These are phyloP conservation scores for Acanthamoeba royreba DNA, from an alignment of 208 protist species.

Conservation along the genomic window DNA sequence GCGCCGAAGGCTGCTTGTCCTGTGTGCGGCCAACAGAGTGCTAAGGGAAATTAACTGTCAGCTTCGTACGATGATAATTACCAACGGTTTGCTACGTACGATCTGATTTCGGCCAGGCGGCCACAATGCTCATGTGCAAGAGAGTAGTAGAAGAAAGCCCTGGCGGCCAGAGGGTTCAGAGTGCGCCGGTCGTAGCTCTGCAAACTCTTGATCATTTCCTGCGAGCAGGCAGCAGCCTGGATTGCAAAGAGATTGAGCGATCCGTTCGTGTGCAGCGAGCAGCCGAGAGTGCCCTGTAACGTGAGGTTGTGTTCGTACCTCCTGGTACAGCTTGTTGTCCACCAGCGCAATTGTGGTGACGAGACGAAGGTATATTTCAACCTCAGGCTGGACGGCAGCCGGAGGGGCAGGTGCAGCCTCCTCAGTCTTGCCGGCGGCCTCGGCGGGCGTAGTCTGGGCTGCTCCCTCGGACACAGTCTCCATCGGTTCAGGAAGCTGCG, in stretches of 20 bases:
- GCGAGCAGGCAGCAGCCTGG: background rate
- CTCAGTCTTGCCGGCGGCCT: background rate
- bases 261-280: background rate
- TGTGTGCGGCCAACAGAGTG: constrained; percentile 69
- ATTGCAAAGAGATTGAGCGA: background rate
- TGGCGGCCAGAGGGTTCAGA: constrained; percentile 70
- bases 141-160: constrained; percentile 75
- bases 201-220: background rate
- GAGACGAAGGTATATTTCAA: constrained; percentile 69
- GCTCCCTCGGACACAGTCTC: background rate
- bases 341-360: constrained; percentile 65
- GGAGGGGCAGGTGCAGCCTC: background rate
- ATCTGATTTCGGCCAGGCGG: constrained; percentile 64
- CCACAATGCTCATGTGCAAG: constrained; percentile 59
- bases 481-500: background rate
- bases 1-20: constrained; percentile 75
- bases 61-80: background rate
- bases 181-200: constrained; percentile 57
- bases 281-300: background rate
- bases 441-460: background rate
- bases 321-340: constrained; percentile 54
- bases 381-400: constrained; percentile 45
- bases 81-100: constrained; percentile 48
- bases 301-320: background rate
- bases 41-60: background rate